A percentile compares a stretch with the other conserved stretches of the same genome.
These are phyloP conservation scores for Myxozyma sirexii DNA, from an alignment of 805 yeast species.

Conservation along the genomic window DNA sequence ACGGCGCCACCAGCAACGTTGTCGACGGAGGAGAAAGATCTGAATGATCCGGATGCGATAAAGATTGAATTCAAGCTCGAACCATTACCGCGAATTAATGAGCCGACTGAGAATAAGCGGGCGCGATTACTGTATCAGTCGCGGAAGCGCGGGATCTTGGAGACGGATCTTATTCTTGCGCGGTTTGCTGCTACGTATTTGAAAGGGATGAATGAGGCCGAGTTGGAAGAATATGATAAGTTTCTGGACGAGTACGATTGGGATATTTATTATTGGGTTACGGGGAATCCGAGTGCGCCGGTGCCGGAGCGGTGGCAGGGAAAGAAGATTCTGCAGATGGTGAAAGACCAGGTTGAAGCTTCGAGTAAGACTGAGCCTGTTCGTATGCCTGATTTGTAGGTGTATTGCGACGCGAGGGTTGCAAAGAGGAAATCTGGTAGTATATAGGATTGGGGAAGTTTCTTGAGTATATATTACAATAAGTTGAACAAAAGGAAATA, in stretches of 20 bases:
- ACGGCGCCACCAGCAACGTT: neutral
- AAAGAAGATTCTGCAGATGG: slow-evolving; percentile 59
- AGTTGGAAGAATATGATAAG: slow-evolving; percentile 71
- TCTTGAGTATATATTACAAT: neutral
- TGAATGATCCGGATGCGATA: neutral
- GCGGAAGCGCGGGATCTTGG: slow-evolving; percentile 92
- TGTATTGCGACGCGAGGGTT: neutral
- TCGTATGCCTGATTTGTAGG: slow-evolving; percentile 78
- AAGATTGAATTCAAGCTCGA: slow-evolving; percentile 63
- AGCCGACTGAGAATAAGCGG: slow-evolving; percentile 69
- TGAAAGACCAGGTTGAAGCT: slow-evolving; percentile 76
- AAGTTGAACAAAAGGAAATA: neutral
- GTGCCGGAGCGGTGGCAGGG: slow-evolving; percentile 85
- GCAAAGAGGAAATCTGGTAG: neutral
- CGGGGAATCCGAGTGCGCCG: slow-evolving; percentile 62
- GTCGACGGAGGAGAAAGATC: neutral
- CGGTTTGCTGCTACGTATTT: slow-evolving; percentile 82
- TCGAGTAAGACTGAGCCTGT: slow-evolving; percentile 64
- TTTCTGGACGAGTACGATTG: slow-evolving; percentile 94
- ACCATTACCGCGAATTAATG: slow-evolving; percentile 78
- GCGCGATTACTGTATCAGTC: slow-evolving; percentile 91
- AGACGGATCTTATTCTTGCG: slow-evolving; percentile 82
- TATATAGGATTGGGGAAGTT: neutral
- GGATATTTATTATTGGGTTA: slow-evolving; percentile 99
- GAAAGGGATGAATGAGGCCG: slow-evolving; percentile 57